Evolutionary conservation across 164 flowering plant genomes (phyloP).

Genomic region (Berberis thunbergii): DNA sequence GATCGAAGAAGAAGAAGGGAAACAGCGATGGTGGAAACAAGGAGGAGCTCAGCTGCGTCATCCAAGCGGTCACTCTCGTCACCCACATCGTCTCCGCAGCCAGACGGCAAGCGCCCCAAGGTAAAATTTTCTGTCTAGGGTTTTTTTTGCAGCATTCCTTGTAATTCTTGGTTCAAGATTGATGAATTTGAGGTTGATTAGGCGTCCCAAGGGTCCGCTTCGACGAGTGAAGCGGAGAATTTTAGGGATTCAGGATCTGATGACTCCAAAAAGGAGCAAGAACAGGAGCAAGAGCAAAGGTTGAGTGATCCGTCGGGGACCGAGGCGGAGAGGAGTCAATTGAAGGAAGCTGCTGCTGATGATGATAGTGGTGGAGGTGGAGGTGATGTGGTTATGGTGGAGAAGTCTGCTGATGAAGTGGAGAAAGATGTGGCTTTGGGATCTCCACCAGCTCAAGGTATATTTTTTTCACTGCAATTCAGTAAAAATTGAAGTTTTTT

Average conservation of each 20-base stretch:
- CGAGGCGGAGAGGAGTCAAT: background rate
- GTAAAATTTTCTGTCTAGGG: conserved; percentile 14
- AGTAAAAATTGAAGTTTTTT: background rate
- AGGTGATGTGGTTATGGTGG: conserved; percentile 14
- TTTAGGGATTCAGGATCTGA: too few species aligned
- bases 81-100: conserved; percentile 13
- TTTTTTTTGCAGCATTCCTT: background rate
- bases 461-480: conserved; percentile 7
- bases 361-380: conserved; percentile 6
- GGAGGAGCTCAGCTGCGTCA: conserved; percentile 65
- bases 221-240: too few species aligned
- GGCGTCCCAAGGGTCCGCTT: too few species aligned
- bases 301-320: too few species aligned
- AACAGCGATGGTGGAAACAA: conserved; percentile 60
- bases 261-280: too few species aligned
- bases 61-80: conserved; percentile 29
- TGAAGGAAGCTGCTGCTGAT: background rate
- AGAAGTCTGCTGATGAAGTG: conserved; percentile 21
- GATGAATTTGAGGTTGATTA: background rate
- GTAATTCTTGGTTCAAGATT: conserved; percentile 4
- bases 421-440: conserved; percentile 25
- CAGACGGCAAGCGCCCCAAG: conserved; percentile 48
- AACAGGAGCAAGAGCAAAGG: too few species aligned
- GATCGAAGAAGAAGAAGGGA: background rate
- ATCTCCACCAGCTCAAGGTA: conserved; percentile 25